A percentile compares a stretch with the other conserved stretches of the same genome.
Evolutionary conservation across 2,329 filamentous ascomycete species (phyloP).

Genomic region (Aspergillus hiratsukae): DNA sequence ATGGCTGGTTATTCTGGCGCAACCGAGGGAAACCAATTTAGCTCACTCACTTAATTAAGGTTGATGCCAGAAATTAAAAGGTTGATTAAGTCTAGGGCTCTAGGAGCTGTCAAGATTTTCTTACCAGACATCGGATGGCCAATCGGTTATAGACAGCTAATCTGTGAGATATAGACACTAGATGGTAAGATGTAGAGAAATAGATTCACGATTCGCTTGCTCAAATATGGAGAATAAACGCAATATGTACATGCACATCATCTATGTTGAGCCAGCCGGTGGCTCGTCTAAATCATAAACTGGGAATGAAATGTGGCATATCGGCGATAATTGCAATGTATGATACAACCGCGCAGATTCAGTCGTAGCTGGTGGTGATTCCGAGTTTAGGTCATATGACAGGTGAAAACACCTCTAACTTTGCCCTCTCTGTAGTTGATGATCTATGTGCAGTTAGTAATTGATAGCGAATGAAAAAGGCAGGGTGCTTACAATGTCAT

Average conservation of each 20-base stretch:
- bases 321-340: neutral
- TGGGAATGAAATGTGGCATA: neutral
- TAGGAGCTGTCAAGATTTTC: neutral
- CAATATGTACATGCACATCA: neutral
- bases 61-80: neutral
- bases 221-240: neutral
- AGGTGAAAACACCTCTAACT: constrained; percentile 68
- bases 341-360: neutral
- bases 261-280: neutral
- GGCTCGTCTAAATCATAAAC: neutral
- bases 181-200: neutral
- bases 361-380: neutral
- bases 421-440: constrained; percentile 59
- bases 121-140: neutral
- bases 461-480: neutral
- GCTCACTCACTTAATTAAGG: neutral
- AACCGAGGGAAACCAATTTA: too few relatives aligned
- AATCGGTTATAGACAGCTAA: neutral
- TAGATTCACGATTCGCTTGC: neutral
- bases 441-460: constrained; percentile 35
- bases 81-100: neutral
- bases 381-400: constrained; percentile 33
- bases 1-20: too few relatives aligned
- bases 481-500: constrained; percentile 29
- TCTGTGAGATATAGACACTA: neutral